Conservation (phyloP, 108 stramenopile genomes). For the Cyclotella cryptica region DNA sequence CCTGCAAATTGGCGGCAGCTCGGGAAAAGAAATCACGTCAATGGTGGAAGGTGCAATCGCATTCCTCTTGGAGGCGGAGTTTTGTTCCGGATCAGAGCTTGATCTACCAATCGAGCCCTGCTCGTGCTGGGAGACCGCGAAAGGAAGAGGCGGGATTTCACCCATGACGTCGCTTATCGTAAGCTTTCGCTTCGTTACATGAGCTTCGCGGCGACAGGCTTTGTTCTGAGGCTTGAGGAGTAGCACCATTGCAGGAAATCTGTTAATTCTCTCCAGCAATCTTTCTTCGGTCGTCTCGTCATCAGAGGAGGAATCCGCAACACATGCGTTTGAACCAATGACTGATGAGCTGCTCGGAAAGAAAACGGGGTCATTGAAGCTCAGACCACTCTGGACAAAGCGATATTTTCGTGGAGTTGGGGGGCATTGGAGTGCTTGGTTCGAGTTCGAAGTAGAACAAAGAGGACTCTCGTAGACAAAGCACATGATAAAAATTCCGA, state of each 20-base stretch:
- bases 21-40: neutral
- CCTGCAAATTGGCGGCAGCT: neutral
- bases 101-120: neutral
- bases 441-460: neutral
- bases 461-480: constrained; percentile 6
- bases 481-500: neutral
- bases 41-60: neutral
- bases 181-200: neutral
- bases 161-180: neutral
- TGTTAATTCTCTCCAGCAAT: neutral
- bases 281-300: neutral
- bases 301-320: constrained; percentile 1
- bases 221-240: neutral
- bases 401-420: constrained; percentile 6
- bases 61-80: neutral
- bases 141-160: constrained; percentile 10
- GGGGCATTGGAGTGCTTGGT: neutral
- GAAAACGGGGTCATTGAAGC: neutral
- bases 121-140: neutral
- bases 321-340: neutral
- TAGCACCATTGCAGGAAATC: neutral
- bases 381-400: neutral
- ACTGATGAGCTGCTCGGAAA: constrained; percentile 25
- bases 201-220: neutral
- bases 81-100: neutral